phyloP scores from a whole-genome alignment of 345 rosid genomes.

The Bruguiera gymnorhiza region DNA sequence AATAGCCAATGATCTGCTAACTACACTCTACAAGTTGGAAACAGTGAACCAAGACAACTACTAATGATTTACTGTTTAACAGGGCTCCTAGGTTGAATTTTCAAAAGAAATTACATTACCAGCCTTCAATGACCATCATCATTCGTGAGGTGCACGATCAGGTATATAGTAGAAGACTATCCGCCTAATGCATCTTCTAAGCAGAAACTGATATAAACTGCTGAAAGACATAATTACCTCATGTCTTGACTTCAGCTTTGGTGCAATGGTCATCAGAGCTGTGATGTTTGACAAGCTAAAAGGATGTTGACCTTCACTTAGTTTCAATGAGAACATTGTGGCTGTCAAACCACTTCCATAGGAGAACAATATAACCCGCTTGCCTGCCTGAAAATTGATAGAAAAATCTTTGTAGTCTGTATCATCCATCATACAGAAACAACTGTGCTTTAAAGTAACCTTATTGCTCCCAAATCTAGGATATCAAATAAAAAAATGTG shows the following conservation, averaged over 20 bases:
- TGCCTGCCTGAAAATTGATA: conserved; percentile 58
- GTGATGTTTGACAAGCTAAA: conserved; percentile 85
- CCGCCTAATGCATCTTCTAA: neutral
- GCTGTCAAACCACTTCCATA: conserved; percentile 96
- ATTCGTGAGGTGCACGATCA: too few species aligned
- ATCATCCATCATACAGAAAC: conserved; percentile 5
- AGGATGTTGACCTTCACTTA: conserved; percentile 58
- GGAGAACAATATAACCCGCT: conserved; percentile 81
- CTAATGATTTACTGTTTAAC: neutral
- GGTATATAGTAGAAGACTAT: too few species aligned
- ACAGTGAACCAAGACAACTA: neutral
- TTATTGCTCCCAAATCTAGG: neutral
- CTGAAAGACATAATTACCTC: conserved; percentile 50
- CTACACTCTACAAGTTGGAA: too few species aligned
- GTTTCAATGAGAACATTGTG: conserved; percentile 78
- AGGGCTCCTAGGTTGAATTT: too few species aligned
- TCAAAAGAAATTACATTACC: too few species aligned
- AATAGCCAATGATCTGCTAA: neutral
- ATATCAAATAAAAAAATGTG: neutral
- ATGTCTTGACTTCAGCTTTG: conserved; percentile 78
- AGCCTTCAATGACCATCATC: too few species aligned
- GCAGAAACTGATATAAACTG: neutral
- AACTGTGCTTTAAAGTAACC: neutral
- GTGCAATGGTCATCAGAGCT: conserved; percentile 58
- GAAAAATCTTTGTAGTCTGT: neutral